Evolutionary conservation across 345 rosid genomes (phyloP).

Genomic region (Eucalyptus leucophloia): DNA sequence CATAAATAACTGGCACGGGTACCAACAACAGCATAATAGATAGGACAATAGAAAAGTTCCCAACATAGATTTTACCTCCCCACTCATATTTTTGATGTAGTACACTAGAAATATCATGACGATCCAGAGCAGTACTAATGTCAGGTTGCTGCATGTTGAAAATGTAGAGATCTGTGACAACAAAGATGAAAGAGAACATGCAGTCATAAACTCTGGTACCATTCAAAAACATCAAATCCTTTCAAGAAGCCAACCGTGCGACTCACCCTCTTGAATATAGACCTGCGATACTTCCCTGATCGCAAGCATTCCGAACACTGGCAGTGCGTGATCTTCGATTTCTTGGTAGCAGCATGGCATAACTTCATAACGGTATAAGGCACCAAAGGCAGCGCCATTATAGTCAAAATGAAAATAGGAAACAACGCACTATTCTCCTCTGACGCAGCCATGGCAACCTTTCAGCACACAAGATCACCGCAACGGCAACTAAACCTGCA

Average conservation of each 20-base stretch:
- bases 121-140: slow-evolving; percentile 72
- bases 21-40: not conserved
- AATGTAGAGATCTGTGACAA: slow-evolving; percentile 76
- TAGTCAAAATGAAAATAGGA: slow-evolving; percentile 93
- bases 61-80: slow-evolving; percentile 37
- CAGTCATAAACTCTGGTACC: not conserved
- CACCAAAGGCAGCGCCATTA: slow-evolving; percentile 87
- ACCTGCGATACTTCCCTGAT: slow-evolving; percentile 81
- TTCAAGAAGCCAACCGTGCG: not conserved
- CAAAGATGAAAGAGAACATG: not conserved
- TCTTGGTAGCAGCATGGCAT: slow-evolving; percentile 59
- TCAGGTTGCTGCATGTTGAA: slow-evolving; percentile 89
- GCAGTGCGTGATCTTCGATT: slow-evolving; percentile 68
- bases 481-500: not conserved
- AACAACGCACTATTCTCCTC: slow-evolving; percentile 85
- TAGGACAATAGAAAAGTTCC: not conserved
- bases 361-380: slow-evolving; percentile 74
- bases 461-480: not conserved
- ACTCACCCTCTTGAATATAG: slow-evolving; percentile 69
- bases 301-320: slow-evolving; percentile 70
- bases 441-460: slow-evolving; percentile 66
- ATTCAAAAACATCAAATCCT: not conserved
- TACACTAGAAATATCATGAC: slow-evolving; percentile 77
- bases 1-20: not conserved
- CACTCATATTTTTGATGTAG: slow-evolving; percentile 80